Percentiles rank a stretch among this genome's conserved stretches.
phyloP scores from a whole-genome alignment of 345 rosid species.

The Abelmoschus esculentus region DNA sequence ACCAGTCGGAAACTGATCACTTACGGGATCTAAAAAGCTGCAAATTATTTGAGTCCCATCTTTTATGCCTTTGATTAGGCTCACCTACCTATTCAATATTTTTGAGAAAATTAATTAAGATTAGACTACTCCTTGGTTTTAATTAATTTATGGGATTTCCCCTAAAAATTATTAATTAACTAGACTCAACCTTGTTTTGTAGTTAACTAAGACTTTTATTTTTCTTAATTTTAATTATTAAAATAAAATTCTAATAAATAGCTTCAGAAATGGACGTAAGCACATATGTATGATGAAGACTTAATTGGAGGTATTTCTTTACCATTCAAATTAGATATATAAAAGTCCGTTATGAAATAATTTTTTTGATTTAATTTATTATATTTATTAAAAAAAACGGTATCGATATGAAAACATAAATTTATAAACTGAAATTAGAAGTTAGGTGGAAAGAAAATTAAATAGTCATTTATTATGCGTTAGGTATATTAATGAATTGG shows the following conservation, averaged over 20 bases:
- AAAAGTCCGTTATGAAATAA: no score
- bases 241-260: no score
- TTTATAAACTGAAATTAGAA: constrained; percentile 4
- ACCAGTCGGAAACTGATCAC: neutral
- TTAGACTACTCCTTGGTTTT: neutral
- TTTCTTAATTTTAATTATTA: no score
- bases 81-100: constrained; percentile 7
- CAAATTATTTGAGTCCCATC: neutral
- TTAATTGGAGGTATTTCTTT: no score
- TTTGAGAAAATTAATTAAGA: neutral
- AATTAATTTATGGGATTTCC: no score
- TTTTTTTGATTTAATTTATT: no score
- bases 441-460: constrained; percentile 28
- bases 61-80: neutral
- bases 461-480: constrained; percentile 32
- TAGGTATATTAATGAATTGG: constrained; percentile 35
- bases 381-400: neutral
- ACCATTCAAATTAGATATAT: no score
- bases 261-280: no score
- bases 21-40: neutral
- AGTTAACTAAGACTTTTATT: no score
- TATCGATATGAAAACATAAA: constrained; percentile 8
- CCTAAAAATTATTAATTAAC: no score
- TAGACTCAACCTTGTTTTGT: neutral
- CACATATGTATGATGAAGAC: no score